phyloP scores from a whole-genome alignment of 768 basidiomycete genomes.

The Boletus barrowsii region DNA sequence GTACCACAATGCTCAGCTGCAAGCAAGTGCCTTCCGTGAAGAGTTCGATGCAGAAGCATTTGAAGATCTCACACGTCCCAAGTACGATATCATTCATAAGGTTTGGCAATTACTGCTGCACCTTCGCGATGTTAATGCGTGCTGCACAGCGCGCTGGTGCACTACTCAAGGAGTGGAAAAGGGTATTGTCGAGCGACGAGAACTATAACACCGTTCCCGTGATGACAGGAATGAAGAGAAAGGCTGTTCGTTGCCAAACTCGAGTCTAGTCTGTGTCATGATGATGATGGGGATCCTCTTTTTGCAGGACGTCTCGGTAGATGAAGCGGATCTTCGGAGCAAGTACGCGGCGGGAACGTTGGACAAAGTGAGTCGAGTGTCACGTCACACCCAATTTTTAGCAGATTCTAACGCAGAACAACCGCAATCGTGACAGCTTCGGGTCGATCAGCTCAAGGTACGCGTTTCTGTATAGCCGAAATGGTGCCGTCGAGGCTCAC shows the following conservation, averaged over 20 bases:
- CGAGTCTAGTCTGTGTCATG: not conserved
- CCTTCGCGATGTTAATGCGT: not conserved
- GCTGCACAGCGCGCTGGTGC: constrained; percentile 58
- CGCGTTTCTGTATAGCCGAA: constrained; percentile 8
- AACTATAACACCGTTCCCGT: constrained; percentile 52
- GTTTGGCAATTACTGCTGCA: constrained; percentile 35
- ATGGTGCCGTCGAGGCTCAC: not conserved
- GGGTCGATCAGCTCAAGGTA: constrained; percentile 78
- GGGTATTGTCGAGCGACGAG: constrained; percentile 56
- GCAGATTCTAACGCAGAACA: constrained; percentile 3
- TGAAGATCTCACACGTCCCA: constrained; percentile 80
- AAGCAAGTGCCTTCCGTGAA: constrained; percentile 91
- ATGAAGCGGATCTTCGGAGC: constrained; percentile 72
- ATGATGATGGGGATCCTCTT: not conserved
- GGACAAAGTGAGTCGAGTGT: constrained; percentile 52
- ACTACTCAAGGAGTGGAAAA: constrained; percentile 71
- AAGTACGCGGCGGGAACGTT: constrained; percentile 58
- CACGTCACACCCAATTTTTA: not conserved
- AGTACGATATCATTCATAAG: constrained; percentile 75
- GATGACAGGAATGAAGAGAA: constrained; percentile 62
- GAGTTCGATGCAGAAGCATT: constrained; percentile 76
- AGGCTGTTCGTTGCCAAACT: constrained; percentile 49
- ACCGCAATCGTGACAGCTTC: constrained; percentile 45
- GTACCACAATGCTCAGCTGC: constrained; percentile 85
- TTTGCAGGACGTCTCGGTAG: constrained; percentile 55